Evolutionary conservation across 1,284 basidiomycete species (phyloP).

Genomic region (Leccinum griseonigrum): DNA sequence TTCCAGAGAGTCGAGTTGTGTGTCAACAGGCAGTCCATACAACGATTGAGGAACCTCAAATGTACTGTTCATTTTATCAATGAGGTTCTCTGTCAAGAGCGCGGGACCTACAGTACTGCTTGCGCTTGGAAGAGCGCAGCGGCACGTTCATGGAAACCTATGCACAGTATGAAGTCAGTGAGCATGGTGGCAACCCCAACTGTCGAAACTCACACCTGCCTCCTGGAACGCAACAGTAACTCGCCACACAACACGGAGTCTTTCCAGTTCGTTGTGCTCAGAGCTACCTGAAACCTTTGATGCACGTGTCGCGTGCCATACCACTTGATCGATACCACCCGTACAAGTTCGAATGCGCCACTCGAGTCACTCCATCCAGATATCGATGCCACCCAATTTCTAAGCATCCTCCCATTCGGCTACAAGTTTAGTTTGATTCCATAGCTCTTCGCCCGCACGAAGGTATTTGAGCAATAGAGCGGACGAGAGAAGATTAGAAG

Average conservation of each 20-base stretch:
- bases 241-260: conserved; percentile 70
- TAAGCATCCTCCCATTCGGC: conserved; percentile 75
- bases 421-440: conserved; percentile 51
- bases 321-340: conserved; percentile 49
- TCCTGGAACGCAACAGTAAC: conserved; percentile 65
- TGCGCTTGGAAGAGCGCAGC: conserved; percentile 75
- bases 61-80: conserved; percentile 38
- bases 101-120: conserved; percentile 61
- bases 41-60: conserved; percentile 52
- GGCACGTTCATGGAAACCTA: conserved; percentile 63
- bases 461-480: conserved; percentile 62
- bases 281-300: conserved; percentile 38
- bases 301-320: conserved; percentile 47
- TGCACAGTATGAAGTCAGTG: conserved; percentile 14
- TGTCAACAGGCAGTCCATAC: conserved; percentile 40
- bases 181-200: conserved; percentile 2
- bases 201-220: conserved; percentile 57
- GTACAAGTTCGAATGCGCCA: conserved; percentile 56
- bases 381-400: conserved; percentile 45
- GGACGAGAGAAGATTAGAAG: conserved; percentile 48
- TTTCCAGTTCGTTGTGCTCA: conserved; percentile 50
- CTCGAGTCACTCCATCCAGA: conserved; percentile 76
- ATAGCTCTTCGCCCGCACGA: conserved; percentile 68
- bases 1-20: conserved; percentile 56
- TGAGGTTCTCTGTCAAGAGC: not conserved